phyloP scores from a whole-genome alignment of 1,284 basidiomycete genomes.

The Heterobasidion annosum region DNA sequence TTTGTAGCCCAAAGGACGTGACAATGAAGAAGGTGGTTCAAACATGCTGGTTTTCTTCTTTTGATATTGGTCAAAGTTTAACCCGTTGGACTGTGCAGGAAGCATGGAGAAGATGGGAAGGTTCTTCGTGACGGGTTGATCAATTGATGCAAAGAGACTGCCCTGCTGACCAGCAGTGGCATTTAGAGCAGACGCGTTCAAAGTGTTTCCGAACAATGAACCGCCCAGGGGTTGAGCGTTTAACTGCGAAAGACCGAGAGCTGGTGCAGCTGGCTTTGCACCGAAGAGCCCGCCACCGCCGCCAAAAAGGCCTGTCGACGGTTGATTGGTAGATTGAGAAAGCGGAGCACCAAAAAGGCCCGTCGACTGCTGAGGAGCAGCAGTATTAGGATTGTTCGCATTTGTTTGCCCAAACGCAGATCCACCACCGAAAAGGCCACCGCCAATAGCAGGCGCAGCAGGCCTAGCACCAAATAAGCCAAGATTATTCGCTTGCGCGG shows the following conservation, averaged over 20 bases:
- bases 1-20: constrained; percentile 51
- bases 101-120: constrained; percentile 71
- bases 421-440: constrained; percentile 32
- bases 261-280: constrained; percentile 25
- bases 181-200: constrained; percentile 27
- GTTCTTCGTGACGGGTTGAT: constrained; percentile 84
- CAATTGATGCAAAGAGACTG: constrained; percentile 75
- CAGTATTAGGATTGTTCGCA: constrained; percentile 16
- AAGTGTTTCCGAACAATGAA: constrained; percentile 38
- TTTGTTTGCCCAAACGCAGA: constrained; percentile 28
- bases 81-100: constrained; percentile 54
- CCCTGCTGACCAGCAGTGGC: constrained; percentile 39
- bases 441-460: constrained; percentile 19
- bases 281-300: constrained; percentile 32
- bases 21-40: constrained; percentile 57
- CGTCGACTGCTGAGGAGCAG: constrained; percentile 15
- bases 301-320: constrained; percentile 23
- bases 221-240: constrained; percentile 29
- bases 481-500: constrained; percentile 16
- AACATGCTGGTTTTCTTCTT: constrained; percentile 73
- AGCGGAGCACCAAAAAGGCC: constrained; percentile 33
- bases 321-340: constrained; percentile 24
- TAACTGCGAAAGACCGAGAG: constrained; percentile 25
- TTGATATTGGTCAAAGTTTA: constrained; percentile 47
- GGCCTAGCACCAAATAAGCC: constrained; percentile 23